Evolutionary conservation across 345 rosid species (phyloP).

Genomic region (Combretum micranthum): DNA sequence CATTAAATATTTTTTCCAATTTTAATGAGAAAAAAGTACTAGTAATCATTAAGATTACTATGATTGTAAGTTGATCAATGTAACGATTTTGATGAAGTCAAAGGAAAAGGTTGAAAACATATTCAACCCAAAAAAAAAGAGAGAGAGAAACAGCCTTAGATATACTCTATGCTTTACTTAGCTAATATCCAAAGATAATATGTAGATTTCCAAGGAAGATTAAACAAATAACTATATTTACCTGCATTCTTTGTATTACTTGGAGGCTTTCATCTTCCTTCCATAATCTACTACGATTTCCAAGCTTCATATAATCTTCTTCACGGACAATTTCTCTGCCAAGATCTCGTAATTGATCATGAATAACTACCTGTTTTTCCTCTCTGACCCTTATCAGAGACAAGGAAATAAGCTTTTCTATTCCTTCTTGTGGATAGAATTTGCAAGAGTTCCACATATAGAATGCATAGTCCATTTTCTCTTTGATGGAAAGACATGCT

Average conservation of each 20-base stretch:
- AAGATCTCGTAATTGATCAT: not conserved
- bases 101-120: no score
- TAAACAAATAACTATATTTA: no score
- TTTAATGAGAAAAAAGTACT: no score
- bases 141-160: no score
- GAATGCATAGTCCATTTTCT: not conserved
- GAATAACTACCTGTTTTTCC: slow-evolving; percentile 2
- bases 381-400: slow-evolving; percentile 1
- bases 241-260: not conserved
- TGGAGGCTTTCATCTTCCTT: not conserved
- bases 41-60: no score
- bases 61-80: no score
- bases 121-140: no score
- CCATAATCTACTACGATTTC: slow-evolving; percentile 4
- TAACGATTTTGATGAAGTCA: no score
- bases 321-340: slow-evolving; percentile 3
- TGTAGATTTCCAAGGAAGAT: no score
- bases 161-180: no score
- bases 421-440: not conserved
- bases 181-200: no score
- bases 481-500: not conserved
- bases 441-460: slow-evolving; percentile 8
- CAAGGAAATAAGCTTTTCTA: not conserved
- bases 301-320: not conserved
- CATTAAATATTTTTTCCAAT: no score